Percentiles rank a stretch among this genome's conserved stretches.
These are phyloP conservation scores for Leccinum subrobustum DNA, from an alignment of 1,284 basidiomycete species.

Conservation along the genomic window DNA sequence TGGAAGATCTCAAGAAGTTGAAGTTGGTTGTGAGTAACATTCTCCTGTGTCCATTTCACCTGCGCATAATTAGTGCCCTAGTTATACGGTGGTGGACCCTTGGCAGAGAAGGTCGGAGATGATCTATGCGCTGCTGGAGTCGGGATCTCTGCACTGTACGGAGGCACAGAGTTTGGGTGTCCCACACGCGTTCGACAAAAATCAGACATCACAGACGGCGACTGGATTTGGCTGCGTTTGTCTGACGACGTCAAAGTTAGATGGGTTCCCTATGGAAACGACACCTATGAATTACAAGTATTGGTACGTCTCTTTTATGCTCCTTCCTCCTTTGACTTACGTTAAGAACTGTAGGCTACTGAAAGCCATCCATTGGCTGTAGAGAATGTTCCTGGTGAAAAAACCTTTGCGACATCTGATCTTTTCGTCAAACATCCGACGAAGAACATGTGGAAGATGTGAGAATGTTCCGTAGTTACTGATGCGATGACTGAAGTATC, in stretches of 20 bases:
- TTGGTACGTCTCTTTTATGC: slow-evolving; percentile 16
- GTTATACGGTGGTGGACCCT: slow-evolving; percentile 20
- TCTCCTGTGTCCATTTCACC: not conserved
- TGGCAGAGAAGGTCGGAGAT: slow-evolving; percentile 19
- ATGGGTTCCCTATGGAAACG: slow-evolving; percentile 29
- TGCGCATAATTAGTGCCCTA: slow-evolving; percentile 1
- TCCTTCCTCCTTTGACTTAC: not conserved
- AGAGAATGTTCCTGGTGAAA: slow-evolving; percentile 31
- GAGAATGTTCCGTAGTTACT: not conserved
- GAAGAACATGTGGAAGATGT: slow-evolving; percentile 31
- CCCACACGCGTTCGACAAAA: not conserved
- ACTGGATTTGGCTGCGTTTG: slow-evolving; percentile 32
- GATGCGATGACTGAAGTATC: not conserved
- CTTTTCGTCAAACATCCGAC: slow-evolving; percentile 31
- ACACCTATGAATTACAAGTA: slow-evolving; percentile 28
- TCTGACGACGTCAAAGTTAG: slow-evolving; percentile 12
- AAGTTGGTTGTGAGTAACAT: slow-evolving; percentile 13
- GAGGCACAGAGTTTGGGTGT: slow-evolving; percentile 25
- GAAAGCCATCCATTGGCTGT: slow-evolving; percentile 8
- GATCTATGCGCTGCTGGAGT: slow-evolving; percentile 19
- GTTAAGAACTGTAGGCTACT: not conserved
- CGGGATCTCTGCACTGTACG: slow-evolving; percentile 14
- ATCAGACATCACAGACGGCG: slow-evolving; percentile 13
- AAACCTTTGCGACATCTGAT: slow-evolving; percentile 30
- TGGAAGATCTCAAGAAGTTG: slow-evolving; percentile 13